Evolutionary conservation across 208 protist species (phyloP).

Genomic region (Trypanosoma caninum): DNA sequence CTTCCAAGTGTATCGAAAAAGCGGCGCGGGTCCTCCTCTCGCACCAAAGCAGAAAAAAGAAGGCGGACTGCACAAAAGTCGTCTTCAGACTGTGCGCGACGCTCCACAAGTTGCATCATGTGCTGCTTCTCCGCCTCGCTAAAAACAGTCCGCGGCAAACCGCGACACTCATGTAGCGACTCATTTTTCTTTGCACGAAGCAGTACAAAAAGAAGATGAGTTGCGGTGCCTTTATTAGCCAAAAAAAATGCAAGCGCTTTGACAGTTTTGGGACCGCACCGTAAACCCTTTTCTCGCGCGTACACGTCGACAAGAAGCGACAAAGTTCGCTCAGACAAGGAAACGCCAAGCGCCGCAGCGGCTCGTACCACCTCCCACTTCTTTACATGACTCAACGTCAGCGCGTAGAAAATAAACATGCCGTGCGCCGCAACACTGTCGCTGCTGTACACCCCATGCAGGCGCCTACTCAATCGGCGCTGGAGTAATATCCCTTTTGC

Average conservation of each 20-base stretch:
- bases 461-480: constrained; percentile 47
- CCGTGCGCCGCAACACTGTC: constrained; percentile 60
- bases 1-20: constrained; percentile 7
- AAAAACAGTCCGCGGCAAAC: constrained; percentile 43
- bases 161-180: constrained; percentile 27
- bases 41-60: constrained; percentile 29
- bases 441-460: constrained; percentile 16
- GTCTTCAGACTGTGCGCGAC: constrained; percentile 12
- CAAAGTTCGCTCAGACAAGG: constrained; percentile 51
- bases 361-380: constrained; percentile 79
- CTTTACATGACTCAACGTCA: constrained; percentile 65
- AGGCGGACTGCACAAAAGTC: constrained; percentile 25
- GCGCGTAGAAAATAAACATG: constrained; percentile 76
- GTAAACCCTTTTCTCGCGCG: constrained; percentile 58
- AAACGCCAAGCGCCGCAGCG: constrained; percentile 12
- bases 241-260: constrained; percentile 41
- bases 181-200: constrained; percentile 59
- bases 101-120: constrained; percentile 24
- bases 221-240: constrained; percentile 24
- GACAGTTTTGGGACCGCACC: constrained; percentile 64
- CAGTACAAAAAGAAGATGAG: constrained; percentile 55
- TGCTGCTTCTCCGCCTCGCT: constrained; percentile 16
- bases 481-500: constrained; percentile 70
- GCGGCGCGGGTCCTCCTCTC: constrained; percentile 5
- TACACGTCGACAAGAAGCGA: constrained; percentile 54